These are phyloP conservation scores for Annulohypoxylon nitens DNA, from an alignment of 495 filamentous ascomycete genomes.

Conservation along the genomic window DNA sequence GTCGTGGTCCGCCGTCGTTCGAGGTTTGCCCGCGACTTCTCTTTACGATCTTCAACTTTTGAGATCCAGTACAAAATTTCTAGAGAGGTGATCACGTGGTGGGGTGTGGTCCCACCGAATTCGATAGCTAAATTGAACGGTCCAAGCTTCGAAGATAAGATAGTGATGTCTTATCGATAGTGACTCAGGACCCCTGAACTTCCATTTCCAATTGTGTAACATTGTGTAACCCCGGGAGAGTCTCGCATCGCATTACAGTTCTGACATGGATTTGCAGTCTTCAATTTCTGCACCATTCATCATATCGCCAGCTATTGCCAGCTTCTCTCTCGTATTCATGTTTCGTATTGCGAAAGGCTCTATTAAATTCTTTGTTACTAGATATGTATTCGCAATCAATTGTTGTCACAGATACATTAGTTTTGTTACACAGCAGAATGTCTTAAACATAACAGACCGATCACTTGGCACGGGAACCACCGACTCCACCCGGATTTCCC, in stretches of 20 bases:
- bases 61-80: neutral
- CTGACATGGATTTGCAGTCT: neutral
- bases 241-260: neutral
- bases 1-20: constrained; percentile 5
- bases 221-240: neutral
- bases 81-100: constrained; percentile 2
- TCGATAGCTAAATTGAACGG: neutral
- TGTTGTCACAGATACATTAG: neutral
- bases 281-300: too few relatives aligned
- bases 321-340: too few relatives aligned
- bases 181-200: neutral
- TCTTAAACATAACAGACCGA: neutral
- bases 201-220: neutral
- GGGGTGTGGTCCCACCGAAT: neutral
- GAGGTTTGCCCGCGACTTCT: neutral
- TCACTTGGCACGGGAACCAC: neutral
- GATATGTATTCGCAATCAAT: neutral
- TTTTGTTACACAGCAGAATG: neutral
- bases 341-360: too few relatives aligned
- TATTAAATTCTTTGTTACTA: neutral
- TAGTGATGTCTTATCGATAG: constrained; percentile 2
- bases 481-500: neutral
- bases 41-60: constrained; percentile 5
- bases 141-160: constrained; percentile 8
- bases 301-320: too few relatives aligned